Percentiles rank a stretch among this genome's conserved stretches.
These are phyloP conservation scores for Trichoderma polysporum DNA, from an alignment of 2,329 filamentous ascomycete species.

Conservation along the genomic window DNA sequence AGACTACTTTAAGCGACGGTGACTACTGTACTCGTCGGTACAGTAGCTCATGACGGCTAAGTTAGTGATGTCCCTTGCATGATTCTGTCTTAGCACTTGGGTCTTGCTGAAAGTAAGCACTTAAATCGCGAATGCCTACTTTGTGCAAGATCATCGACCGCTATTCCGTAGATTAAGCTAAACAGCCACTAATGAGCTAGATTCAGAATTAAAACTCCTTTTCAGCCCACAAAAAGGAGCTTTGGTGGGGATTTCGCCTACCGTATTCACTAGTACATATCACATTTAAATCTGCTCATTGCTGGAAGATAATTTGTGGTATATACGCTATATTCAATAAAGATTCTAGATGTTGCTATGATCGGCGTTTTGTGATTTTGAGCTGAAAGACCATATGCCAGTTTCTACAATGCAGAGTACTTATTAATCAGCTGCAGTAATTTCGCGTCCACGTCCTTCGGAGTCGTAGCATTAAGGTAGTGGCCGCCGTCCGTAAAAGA, in stretches of 20 bases:
- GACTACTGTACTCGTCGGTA: too few species aligned
- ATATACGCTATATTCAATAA: background rate
- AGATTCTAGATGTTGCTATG: background rate
- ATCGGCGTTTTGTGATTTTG: background rate
- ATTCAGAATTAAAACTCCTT: background rate
- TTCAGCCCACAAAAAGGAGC: background rate
- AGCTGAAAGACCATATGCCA: background rate
- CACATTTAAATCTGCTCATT: background rate
- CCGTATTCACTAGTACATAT: background rate
- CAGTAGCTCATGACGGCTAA: background rate
- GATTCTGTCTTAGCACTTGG: background rate
- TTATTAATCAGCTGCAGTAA: conserved; percentile 44
- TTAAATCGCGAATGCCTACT: background rate
- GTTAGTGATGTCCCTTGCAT: background rate
- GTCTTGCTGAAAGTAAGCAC: background rate
- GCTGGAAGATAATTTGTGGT: background rate
- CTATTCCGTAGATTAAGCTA: background rate
- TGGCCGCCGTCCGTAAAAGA: conserved; percentile 47
- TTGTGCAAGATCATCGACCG: background rate
- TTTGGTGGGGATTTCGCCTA: background rate
- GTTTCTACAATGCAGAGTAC: conserved; percentile 28
- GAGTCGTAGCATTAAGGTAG: conserved; percentile 50
- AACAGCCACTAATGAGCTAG: background rate
- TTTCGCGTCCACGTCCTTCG: conserved; percentile 45
- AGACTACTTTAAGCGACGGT: background rate